These are phyloP conservation scores for Porphyrellus cyaneotinctus DNA, from an alignment of 768 basidiomycete genomes.

Conservation along the genomic window DNA sequence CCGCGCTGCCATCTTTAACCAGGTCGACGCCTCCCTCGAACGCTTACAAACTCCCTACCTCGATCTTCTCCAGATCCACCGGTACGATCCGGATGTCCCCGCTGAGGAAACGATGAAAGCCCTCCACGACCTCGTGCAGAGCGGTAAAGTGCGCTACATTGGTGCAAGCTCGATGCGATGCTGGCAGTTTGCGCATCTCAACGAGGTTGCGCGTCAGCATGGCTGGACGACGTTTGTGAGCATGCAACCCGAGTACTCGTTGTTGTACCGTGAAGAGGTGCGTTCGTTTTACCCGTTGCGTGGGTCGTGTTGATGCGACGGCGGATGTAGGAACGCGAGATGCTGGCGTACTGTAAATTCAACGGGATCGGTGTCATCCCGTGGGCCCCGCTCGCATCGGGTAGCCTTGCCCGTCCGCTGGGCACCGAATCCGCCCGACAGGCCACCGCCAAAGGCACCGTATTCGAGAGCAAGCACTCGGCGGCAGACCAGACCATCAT, in stretches of 20 bases:
- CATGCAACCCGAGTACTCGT: conserved; percentile 47
- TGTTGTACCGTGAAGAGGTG: conserved; percentile 52
- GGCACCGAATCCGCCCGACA: conserved; percentile 23
- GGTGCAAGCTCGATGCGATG: conserved; percentile 46
- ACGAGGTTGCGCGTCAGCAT: conserved; percentile 40
- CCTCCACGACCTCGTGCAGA: conserved; percentile 45
- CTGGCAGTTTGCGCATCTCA: conserved; percentile 44
- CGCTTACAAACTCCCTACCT: conserved; percentile 36
- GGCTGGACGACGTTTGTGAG: conserved; percentile 53
- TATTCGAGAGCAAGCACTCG: conserved; percentile 21
- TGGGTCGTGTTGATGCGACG: neutral
- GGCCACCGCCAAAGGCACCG: conserved; percentile 14
- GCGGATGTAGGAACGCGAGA: conserved; percentile 38
- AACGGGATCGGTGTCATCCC: conserved; percentile 53
- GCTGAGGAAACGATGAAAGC: conserved; percentile 48
- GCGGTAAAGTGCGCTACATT: conserved; percentile 49
- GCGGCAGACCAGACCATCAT: conserved; percentile 33
- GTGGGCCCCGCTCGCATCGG: conserved; percentile 42
- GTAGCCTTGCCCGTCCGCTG: conserved; percentile 37
- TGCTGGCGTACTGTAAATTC: conserved; percentile 42
- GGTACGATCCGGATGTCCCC: conserved; percentile 36
- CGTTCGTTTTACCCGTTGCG: neutral
- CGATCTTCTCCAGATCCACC: conserved; percentile 44
- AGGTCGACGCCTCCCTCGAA: conserved; percentile 33
- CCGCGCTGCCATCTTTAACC: conserved; percentile 38